Percentiles rank a stretch among this genome's conserved stretches.
phyloP scores from a whole-genome alignment of 225 moss, liverwort and hornwort genomes.

The Bryoerythrophyllum caledonicum region DNA sequence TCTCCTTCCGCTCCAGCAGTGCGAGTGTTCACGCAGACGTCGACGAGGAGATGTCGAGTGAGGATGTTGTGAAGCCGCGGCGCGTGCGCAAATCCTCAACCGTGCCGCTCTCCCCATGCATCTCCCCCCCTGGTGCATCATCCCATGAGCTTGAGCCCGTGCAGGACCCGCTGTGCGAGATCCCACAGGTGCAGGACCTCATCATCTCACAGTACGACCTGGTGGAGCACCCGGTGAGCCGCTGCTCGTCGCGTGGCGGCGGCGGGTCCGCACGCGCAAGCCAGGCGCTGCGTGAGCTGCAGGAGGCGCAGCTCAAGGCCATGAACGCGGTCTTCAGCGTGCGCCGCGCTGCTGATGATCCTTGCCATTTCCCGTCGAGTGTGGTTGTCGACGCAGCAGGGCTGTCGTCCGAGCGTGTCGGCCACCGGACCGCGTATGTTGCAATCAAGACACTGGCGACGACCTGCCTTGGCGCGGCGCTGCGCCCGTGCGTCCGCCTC shows the following conservation, averaged over 20 bases:
- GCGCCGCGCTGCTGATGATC: too few species aligned
- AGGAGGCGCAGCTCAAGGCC: slow-evolving; percentile 50
- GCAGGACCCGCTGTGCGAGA: slow-evolving; percentile 31
- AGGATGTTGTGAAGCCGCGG: slow-evolving; percentile 14
- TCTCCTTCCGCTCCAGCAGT: slow-evolving; percentile 49
- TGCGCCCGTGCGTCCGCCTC: slow-evolving; percentile 46
- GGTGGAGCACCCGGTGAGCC: slow-evolving; percentile 54
- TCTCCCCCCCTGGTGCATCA: slow-evolving; percentile 44
- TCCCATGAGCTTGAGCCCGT: slow-evolving; percentile 26
- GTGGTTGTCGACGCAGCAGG: too few species aligned
- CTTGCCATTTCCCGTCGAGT: too few species aligned
- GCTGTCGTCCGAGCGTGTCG: slow-evolving; percentile 25
- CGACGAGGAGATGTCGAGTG: slow-evolving; percentile 46
- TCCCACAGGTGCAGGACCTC: slow-evolving; percentile 40
- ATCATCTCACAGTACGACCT: slow-evolving; percentile 51
- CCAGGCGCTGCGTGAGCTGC: slow-evolving; percentile 45
- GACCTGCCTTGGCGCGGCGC: slow-evolving; percentile 51
- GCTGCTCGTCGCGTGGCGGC: slow-evolving; percentile 46
- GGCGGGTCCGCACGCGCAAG: slow-evolving; percentile 35
- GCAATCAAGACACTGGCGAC: slow-evolving; percentile 54
- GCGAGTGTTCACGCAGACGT: slow-evolving; percentile 37
- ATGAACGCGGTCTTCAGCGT: slow-evolving; percentile 48
- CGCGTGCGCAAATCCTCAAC: slow-evolving; percentile 16
- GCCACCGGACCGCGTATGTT: slow-evolving; percentile 49
- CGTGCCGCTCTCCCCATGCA: slow-evolving; percentile 40